These are phyloP conservation scores for Saccharomycopsis hybrid DNA, from an alignment of 1,139 yeast species.

Conservation along the genomic window DNA sequence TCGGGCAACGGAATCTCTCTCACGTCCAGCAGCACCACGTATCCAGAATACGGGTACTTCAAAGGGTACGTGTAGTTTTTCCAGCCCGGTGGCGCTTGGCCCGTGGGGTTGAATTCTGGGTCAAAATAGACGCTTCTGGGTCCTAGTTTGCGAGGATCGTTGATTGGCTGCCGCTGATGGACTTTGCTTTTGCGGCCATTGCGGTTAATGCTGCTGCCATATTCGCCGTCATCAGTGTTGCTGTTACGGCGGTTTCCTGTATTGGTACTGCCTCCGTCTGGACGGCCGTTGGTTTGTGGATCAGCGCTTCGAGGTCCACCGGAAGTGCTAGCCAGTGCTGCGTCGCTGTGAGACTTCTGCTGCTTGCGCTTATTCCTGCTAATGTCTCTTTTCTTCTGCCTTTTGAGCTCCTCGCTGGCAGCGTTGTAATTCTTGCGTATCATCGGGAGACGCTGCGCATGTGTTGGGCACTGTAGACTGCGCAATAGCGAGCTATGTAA, in stretches of 20 bases:
- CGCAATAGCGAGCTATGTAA: too few species aligned
- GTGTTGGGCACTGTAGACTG: too few species aligned
- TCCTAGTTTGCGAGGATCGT: constrained; percentile 9
- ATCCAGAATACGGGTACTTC: too few species aligned
- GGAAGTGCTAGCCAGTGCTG: too few species aligned
- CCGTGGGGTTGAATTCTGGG: constrained; percentile 20
- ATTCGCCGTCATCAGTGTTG: too few species aligned
- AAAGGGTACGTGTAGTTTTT: constrained; percentile 15
- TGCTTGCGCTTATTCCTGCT: constrained; percentile 2
- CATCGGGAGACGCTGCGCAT: too few species aligned
- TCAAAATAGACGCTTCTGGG: constrained; percentile 19
- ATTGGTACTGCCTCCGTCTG: not conserved
- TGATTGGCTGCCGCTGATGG: not conserved
- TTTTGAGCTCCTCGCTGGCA: constrained; percentile 4
- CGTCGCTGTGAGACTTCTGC: too few species aligned
- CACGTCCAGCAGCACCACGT: too few species aligned
- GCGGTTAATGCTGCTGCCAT: too few species aligned
- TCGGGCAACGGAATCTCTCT: constrained; percentile 19
- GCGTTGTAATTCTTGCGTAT: constrained; percentile 5
- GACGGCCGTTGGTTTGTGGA: not conserved
- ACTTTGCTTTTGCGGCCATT: too few species aligned
- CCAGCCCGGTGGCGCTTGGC: constrained; percentile 17
- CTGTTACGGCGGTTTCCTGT: not conserved
- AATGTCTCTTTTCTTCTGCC: constrained; percentile 3
- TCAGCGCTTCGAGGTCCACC: too few species aligned